Conservation (phyloP, 768 basidiomycete genomes). For the Kwoniella dejecticola region DNA sequence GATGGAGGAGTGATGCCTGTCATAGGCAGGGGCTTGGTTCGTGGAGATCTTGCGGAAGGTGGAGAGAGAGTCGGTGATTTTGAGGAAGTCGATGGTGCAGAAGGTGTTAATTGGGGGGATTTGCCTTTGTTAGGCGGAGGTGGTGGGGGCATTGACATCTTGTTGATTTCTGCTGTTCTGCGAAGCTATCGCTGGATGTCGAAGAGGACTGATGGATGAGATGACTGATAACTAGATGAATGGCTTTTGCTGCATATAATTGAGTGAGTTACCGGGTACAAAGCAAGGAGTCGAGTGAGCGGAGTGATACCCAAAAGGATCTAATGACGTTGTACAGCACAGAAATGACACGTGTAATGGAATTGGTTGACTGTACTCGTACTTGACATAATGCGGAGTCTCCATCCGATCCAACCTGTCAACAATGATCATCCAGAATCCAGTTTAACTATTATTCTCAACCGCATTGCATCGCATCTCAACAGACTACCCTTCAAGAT, state of each 20-base stretch:
- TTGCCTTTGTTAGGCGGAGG: slow-evolving; percentile 12
- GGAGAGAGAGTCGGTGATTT: slow-evolving; percentile 6
- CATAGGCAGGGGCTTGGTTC: slow-evolving; percentile 7
- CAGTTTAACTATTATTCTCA: not conserved
- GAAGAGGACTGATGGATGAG: not conserved
- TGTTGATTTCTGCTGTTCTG: not conserved
- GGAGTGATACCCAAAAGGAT: not conserved
- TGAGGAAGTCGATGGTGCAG: slow-evolving; percentile 1
- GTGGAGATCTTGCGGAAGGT: slow-evolving; percentile 3
- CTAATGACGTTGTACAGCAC: not conserved
- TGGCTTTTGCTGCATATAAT: too few species aligned
- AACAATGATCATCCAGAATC: not conserved
- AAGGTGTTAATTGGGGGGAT: slow-evolving; percentile 1
- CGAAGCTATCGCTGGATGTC: too few species aligned
- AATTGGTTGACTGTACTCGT: not conserved
- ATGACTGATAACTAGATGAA: too few species aligned
- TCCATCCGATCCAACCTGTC: not conserved
- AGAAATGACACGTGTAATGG: slow-evolving; percentile 3
- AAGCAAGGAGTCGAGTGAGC: not conserved
- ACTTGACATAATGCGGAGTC: not conserved
- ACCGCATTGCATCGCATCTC: not conserved
- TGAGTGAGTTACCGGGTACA: not conserved
- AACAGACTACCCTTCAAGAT: slow-evolving; percentile 16
- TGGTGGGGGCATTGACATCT: slow-evolving; percentile 29
- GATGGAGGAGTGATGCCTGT: slow-evolving; percentile 11